Percentiles rank a stretch among this genome's conserved stretches.
Conservation (phyloP, 306 rosid species). For the Morella rubra region DNA sequence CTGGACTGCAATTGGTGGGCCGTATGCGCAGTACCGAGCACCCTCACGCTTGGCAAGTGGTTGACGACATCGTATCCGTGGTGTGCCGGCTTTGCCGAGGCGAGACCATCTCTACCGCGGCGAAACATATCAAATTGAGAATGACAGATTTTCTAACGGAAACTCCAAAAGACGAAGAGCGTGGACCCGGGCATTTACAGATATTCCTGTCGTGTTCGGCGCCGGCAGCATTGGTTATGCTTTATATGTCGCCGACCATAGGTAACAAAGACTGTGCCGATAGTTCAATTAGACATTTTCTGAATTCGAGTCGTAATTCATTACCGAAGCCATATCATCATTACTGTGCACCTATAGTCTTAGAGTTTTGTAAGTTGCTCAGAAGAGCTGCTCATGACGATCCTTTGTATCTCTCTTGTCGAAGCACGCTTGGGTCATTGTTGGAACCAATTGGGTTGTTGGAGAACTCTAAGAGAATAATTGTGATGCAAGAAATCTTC, state of each 20-base stretch:
- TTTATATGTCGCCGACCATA: constrained; percentile 43
- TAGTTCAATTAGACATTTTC: constrained; percentile 40
- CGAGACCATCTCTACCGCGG: constrained; percentile 30
- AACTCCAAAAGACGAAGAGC: constrained; percentile 26
- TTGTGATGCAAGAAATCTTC: constrained; percentile 44
- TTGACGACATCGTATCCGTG: constrained; percentile 43
- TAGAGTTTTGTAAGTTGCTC: constrained; percentile 69
- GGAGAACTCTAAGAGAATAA: constrained; percentile 21
- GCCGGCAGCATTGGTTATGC: constrained; percentile 50
- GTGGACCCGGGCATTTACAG: constrained; percentile 50
- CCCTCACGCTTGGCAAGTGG: constrained; percentile 45
- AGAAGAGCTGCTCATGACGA: constrained; percentile 46
- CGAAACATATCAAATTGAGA: constrained; percentile 34
- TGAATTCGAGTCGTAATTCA: constrained; percentile 25
- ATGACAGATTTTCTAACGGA: constrained; percentile 31
- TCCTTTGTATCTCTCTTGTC: constrained; percentile 49
- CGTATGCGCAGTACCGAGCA: constrained; percentile 53
- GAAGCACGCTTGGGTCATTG: constrained; percentile 46
- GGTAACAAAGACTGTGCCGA: constrained; percentile 49
- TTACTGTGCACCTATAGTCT: constrained; percentile 40
- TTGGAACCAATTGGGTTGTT: constrained; percentile 25
- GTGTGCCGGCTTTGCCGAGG: constrained; percentile 52
- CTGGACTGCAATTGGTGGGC: constrained; percentile 56
- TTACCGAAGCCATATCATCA: constrained; percentile 32
- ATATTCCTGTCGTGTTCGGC: constrained; percentile 51